These are phyloP conservation scores for Plasmopara muralis DNA, from an alignment of 352 stramenopile genomes.

Conservation along the genomic window DNA sequence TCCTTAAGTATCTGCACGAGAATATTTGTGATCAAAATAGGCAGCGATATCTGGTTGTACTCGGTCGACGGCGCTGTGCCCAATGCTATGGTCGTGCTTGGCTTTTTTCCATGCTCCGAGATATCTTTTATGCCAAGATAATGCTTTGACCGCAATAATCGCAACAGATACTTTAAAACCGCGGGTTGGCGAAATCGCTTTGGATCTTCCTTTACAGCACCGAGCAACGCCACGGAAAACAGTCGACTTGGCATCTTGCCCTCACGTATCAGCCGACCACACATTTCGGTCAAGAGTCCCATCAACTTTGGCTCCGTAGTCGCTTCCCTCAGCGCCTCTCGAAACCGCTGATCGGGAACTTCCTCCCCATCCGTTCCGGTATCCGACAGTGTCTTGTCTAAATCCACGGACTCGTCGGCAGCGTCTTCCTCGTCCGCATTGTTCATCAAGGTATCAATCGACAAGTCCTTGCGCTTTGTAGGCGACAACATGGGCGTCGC, in stretches of 20 bases:
- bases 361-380: slow-evolving; percentile 21
- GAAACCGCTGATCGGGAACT: slow-evolving; percentile 47
- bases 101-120: slow-evolving; percentile 26
- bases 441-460: slow-evolving; percentile 55
- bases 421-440: slow-evolving; percentile 29
- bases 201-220: slow-evolving; percentile 46
- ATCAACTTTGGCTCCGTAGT: slow-evolving; percentile 43
- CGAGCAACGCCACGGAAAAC: slow-evolving; percentile 53
- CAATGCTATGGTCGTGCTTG: slow-evolving; percentile 11
- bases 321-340: slow-evolving; percentile 33
- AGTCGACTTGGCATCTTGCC: slow-evolving; percentile 46
- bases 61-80: slow-evolving; percentile 25
- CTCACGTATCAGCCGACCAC: slow-evolving; percentile 50
- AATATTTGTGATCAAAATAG: slow-evolving; percentile 68
- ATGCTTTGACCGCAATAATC: slow-evolving; percentile 75
- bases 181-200: slow-evolving; percentile 45
- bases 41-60: slow-evolving; percentile 47
- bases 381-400: slow-evolving; percentile 23
- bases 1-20: slow-evolving; percentile 64
- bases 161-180: slow-evolving; percentile 72
- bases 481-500: slow-evolving; percentile 33
- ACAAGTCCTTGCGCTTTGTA: slow-evolving; percentile 41
- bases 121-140: slow-evolving; percentile 48
- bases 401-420: slow-evolving; percentile 15
- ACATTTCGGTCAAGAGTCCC: slow-evolving; percentile 46